A percentile compares a stretch with the other conserved stretches of the same genome.
These are phyloP conservation scores for Vararia minispora DNA, from an alignment of 768 basidiomycete genomes.

Conservation along the genomic window DNA sequence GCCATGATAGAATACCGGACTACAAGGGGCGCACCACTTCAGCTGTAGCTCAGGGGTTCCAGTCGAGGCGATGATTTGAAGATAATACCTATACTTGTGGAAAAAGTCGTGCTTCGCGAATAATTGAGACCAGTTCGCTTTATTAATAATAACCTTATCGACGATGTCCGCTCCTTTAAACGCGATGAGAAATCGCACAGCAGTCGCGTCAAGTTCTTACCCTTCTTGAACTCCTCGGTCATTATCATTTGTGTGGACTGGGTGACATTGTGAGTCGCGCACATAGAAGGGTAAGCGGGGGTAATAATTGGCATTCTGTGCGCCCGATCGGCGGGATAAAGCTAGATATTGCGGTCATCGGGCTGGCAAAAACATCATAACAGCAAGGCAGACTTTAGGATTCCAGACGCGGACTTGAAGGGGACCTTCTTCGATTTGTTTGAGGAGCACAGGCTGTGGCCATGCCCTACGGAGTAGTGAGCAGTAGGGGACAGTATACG, in stretches of 20 bases:
- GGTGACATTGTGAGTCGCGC: slow-evolving; percentile 96
- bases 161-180: slow-evolving; percentile 85
- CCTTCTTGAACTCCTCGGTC: slow-evolving; percentile 91
- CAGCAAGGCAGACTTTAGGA: slow-evolving; percentile 52
- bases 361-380: not conserved
- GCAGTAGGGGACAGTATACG: not conserved
- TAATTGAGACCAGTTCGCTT: slow-evolving; percentile 83
- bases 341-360: too few species aligned
- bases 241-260: slow-evolving; percentile 93
- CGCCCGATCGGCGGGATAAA: slow-evolving; percentile 86
- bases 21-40: slow-evolving; percentile 64
- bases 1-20: not conserved
- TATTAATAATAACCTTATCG: slow-evolving; percentile 80
- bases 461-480: slow-evolving; percentile 58
- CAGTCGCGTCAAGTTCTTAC: slow-evolving; percentile 24
- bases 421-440: slow-evolving; percentile 93
- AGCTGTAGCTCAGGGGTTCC: slow-evolving; percentile 75
- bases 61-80: slow-evolving; percentile 91
- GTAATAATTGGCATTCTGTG: slow-evolving; percentile 99
- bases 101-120: slow-evolving; percentile 96
- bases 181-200: not conserved
- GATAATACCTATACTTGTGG: slow-evolving; percentile 90
- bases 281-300: slow-evolving; percentile 98
- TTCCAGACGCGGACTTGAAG: slow-evolving; percentile 96
- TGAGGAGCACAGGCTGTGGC: slow-evolving; percentile 96